Base-by-base conservation (phyloP, 139 green algal genomes). In the Chlamydomonas asymmetrica region DNA sequence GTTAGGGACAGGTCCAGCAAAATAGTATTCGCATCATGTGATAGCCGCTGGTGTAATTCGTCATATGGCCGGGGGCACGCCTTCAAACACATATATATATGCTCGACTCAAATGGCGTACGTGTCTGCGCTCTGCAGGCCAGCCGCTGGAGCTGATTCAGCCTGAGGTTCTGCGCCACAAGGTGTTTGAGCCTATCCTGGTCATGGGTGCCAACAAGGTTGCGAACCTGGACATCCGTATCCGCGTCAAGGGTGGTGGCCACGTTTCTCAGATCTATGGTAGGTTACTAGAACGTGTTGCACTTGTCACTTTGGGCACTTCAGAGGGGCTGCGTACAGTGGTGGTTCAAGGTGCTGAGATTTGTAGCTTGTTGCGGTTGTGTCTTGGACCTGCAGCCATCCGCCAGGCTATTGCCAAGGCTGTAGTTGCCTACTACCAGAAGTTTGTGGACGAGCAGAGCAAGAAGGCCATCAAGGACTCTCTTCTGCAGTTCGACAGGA, bases 401-500 rank as follows among this genome's bases (percentile, higher is more conserved):
- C 87, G 97, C 59, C 97, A 99, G 87, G 95, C 97, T 16, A 95
- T 99, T 71, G 90, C 94, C 78, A 99, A 99, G 93, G 94, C 91
- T 37, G 81, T 99, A 10, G 93, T 99, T 38, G 94, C 97, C 18
- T 99, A 94, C 90, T 99, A 98, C 91, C 95, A 99, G 90, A 99
- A 99, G 88, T 99, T 94, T 75, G 94, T 99, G 39, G 96, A 99
- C 72, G 96, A 99, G 93, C 87, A 95, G 88, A 92, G 88, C 84
- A 99, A 99, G 91, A 45, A 93, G 81, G 89, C 97, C 82, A 95
- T 99, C 88, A 99, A 99, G 92, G 93, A 98, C 54, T 84, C 92
- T 8, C 90, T 99, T 76, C 75, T 98, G 76, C 73, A 84, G 59
- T 98, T 98, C 81, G 97, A 99, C 92, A 84, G 97, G 52, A 98